phyloP scores from a whole-genome alignment of 2,329 filamentous ascomycete species.

The Nemania sp. region DNA sequence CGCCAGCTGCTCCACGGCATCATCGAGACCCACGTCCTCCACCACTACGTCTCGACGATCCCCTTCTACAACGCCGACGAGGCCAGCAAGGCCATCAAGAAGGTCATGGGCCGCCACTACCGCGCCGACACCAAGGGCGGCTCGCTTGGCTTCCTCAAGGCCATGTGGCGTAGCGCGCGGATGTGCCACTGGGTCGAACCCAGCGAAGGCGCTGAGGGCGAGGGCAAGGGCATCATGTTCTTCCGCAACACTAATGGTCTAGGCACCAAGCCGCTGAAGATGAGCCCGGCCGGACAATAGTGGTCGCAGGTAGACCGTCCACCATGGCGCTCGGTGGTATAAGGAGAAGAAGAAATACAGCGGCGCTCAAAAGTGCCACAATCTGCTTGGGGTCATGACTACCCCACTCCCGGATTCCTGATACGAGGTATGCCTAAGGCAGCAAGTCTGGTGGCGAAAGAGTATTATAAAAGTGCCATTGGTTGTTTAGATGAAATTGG shows the following conservation, averaged over 20 bases:
- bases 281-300: slow-evolving; percentile 29
- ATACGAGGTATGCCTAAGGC: too few relatives aligned
- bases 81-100: slow-evolving; percentile 90
- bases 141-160: slow-evolving; percentile 77
- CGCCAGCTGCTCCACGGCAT: slow-evolving; percentile 91
- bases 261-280: slow-evolving; percentile 57
- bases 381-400: too few relatives aligned
- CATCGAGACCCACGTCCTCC: slow-evolving; percentile 95
- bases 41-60: slow-evolving; percentile 96
- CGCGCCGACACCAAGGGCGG: slow-evolving; percentile 79
- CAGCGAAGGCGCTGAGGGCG: slow-evolving; percentile 75
- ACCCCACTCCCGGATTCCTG: too few relatives aligned
- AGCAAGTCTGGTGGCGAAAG: too few relatives aligned
- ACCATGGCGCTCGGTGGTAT: too few relatives aligned
- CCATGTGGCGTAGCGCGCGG: slow-evolving; percentile 78
- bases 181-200: slow-evolving; percentile 99
- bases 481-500: too few relatives aligned
- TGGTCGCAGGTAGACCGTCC: not conserved
- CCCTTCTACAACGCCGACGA: slow-evolving; percentile 97
- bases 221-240: slow-evolving; percentile 85
- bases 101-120: slow-evolving; percentile 95
- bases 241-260: slow-evolving; percentile 93
- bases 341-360: not conserved
- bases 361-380: too few relatives aligned
- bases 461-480: too few relatives aligned